Conservation (phyloP, 2,329 filamentous ascomycete species). For the Cryphonectria nitschkei region DNA sequence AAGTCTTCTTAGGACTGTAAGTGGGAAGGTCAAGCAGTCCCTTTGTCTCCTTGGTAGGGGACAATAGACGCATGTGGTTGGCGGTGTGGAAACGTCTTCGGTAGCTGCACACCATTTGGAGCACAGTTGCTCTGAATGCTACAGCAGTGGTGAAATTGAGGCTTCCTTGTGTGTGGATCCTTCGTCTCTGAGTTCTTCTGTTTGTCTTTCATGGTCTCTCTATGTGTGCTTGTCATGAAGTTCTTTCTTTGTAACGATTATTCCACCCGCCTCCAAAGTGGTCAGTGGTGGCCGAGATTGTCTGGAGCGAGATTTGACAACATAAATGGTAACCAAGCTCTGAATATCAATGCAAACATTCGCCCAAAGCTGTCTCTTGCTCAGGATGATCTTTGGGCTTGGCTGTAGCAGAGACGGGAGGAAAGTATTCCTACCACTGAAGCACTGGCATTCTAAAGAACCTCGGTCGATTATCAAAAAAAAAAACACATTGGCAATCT, state of each 20-base stretch:
- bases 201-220: not conserved
- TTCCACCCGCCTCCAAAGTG: not conserved
- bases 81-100: not conserved
- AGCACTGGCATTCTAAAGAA: not conserved
- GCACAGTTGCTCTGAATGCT: not conserved
- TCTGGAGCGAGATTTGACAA: not conserved
- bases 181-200: not conserved
- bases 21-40: not conserved
- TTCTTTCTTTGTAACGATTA: not conserved
- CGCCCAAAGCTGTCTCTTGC: not conserved
- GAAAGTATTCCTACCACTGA: not conserved
- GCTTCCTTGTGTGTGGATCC: not conserved
- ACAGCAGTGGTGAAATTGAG: not conserved
- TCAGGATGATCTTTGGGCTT: not conserved
- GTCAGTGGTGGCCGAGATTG: not conserved
- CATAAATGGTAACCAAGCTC: not conserved
- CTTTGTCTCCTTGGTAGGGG: not conserved
- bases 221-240: not conserved
- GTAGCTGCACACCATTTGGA: not conserved
- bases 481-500: not conserved
- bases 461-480: too few species aligned
- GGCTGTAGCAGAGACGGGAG: not conserved
- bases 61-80: not conserved
- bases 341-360: not conserved
- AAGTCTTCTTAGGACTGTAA: not conserved